A percentile compares a stretch with the other conserved stretches of the same genome.
Evolutionary conservation across 2,329 filamentous ascomycete genomes (phyloP).

Genomic region (Apiospora hydei): DNA sequence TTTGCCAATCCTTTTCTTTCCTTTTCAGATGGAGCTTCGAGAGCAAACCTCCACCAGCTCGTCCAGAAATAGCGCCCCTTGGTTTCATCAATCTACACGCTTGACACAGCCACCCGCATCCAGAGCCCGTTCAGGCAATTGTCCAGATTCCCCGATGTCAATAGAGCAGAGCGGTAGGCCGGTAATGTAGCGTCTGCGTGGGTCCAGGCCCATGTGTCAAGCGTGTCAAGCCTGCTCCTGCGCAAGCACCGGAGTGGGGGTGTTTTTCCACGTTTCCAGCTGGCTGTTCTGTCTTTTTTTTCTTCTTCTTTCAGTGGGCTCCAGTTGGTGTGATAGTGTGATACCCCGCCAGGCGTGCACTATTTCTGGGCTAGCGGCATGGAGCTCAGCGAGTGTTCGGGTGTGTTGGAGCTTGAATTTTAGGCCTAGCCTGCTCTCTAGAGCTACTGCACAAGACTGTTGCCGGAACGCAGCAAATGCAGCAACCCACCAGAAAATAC

Average conservation of each 20-base stretch:
- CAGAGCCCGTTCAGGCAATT: neutral
- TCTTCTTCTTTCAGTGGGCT: neutral
- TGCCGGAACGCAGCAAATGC: neutral
- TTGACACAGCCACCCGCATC: neutral
- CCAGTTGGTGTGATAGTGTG: neutral
- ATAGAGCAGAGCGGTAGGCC: neutral
- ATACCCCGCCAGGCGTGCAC: neutral
- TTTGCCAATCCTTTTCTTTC: neutral
- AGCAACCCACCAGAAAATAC: neutral
- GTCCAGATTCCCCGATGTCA: neutral
- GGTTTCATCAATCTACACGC: neutral
- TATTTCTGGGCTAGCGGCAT: neutral
- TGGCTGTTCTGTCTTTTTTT: neutral
- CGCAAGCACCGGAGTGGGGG: neutral
- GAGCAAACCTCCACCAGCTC: neutral
- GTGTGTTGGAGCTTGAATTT: too few species aligned
- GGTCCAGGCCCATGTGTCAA: constrained; percentile 11
- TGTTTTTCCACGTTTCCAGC: neutral
- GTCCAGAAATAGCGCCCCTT: neutral
- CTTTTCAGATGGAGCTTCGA: neutral
- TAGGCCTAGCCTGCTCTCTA: neutral
- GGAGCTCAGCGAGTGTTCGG: neutral
- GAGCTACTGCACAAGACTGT: neutral
- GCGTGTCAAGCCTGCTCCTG: constrained; percentile 1
- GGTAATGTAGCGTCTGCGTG: constrained; percentile 1